Evolutionary conservation across 805 yeast genomes (phyloP), one percentile per base, ranked within the genome.

Genomic region (Wickerhamomyces chambardii): DNA sequence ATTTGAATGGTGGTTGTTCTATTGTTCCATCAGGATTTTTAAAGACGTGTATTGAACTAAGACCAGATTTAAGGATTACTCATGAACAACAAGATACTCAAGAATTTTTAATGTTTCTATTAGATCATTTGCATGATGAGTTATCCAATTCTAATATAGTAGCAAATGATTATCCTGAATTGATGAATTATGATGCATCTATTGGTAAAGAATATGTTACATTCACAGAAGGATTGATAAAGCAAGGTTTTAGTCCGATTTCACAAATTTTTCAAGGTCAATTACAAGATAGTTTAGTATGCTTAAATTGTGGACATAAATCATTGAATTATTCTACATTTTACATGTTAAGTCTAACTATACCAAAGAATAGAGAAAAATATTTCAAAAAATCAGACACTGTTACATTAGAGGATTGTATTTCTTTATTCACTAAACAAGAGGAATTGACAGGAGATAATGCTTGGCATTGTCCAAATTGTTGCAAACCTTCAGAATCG

Each of bases 381-480:
- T 48, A 47, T 29, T 36, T 42, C n/a, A 58, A 59, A 32, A 58
- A 57, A 18, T 44, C 50, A 17, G 47, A 47, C 33, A 56, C 59
- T 12, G 65, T 69, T 14, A 63, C 68, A 34, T 53, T 83, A 36
- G 74, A 79, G 31, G 85, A 81, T 37, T 75, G 87, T 44, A 69
- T 83, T 30, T 58, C 64, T 24, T 64, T 76, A 49, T 81, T 73
- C 48, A 73, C 83, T 1, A 63, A 67, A 35, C 78, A 75, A 39
- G 94, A 83, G 52, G 64, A 76, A 4, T 56, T 83, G 34, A 64
- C 67, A 7, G 81, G 85, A 18, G 89, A 78, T 6, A 82, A 83
- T 56, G 84, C 92, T 1, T 83, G 94, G 94, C 73, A 78, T 43
- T 83, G 94, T 61, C 89, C 92, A 7, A 72, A 75, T 36, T 83